Conservation (phyloP, 2,329 filamentous ascomycete species). For the Alternaria metachromatica region DNA sequence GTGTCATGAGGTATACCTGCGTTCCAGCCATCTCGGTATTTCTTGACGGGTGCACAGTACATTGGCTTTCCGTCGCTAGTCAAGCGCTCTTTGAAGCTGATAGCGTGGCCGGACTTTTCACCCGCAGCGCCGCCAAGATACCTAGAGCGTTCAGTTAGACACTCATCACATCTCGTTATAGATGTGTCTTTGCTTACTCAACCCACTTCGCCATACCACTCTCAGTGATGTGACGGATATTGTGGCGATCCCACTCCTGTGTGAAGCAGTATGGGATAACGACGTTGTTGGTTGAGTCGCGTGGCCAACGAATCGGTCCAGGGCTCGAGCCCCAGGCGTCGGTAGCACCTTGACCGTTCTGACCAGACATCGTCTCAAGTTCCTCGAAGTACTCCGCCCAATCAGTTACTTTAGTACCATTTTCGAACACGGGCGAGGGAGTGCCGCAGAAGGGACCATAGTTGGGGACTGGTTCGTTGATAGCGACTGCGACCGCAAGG, state of each 20-base stretch:
- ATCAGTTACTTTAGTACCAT: neutral
- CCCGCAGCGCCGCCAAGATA: neutral
- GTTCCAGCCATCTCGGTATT: slow-evolving; percentile 6
- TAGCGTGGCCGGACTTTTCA: neutral
- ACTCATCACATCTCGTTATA: neutral
- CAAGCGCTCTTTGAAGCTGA: neutral
- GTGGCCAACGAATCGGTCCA: neutral
- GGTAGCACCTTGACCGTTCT: neutral
- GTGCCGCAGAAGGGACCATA: neutral
- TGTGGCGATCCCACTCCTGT: neutral
- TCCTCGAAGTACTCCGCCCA: neutral
- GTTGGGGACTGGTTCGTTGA: neutral
- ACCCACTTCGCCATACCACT: neutral
- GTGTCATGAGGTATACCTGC: neutral
- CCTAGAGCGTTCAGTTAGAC: neutral
- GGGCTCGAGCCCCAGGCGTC: neutral
- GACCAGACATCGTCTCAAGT: neutral
- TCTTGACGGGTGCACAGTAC: neutral
- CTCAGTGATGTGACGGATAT: neutral
- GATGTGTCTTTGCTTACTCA: neutral
- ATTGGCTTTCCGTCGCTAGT: neutral
- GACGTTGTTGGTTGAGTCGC: neutral
- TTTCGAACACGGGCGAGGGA: neutral
- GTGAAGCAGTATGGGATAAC: neutral
- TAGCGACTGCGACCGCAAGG: neutral